Conservation (phyloP, 306 rosid genomes). For the Prunus mira region DNA sequence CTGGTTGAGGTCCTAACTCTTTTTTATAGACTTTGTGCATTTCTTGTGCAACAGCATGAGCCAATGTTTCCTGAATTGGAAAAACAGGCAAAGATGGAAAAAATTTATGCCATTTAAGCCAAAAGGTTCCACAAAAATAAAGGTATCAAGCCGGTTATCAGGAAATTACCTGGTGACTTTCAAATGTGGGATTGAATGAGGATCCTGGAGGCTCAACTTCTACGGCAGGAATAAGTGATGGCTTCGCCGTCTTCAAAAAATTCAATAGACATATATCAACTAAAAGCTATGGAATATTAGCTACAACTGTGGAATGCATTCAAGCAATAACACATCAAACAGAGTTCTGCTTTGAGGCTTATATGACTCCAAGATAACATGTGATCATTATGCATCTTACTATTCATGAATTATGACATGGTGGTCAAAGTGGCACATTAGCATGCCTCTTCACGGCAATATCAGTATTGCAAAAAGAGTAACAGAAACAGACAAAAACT, state of each 20-base stretch:
- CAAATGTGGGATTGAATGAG: constrained; percentile 73
- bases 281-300: not conserved
- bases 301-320: not conserved
- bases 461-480: not conserved
- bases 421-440: not conserved
- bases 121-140: not conserved
- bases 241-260: constrained; percentile 43
- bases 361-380: not conserved
- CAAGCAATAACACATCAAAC: not conserved
- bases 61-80: constrained; percentile 66
- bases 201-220: constrained; percentile 95
- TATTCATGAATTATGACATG: not conserved
- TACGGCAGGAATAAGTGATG: constrained; percentile 76
- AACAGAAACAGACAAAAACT: not conserved
- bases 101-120: not conserved
- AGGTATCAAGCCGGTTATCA: not conserved
- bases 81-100: constrained; percentile 8
- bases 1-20: constrained; percentile 92
- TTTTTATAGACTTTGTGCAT: constrained; percentile 81
- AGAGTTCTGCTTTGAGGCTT: not conserved
- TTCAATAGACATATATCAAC: not conserved
- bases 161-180: constrained; percentile 78
- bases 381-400: no score
- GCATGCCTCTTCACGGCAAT: not conserved
- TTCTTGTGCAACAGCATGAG: constrained; percentile 83